Evolutionary conservation across 441 rosid genomes (phyloP).

Genomic region (Mallotus repandus): DNA sequence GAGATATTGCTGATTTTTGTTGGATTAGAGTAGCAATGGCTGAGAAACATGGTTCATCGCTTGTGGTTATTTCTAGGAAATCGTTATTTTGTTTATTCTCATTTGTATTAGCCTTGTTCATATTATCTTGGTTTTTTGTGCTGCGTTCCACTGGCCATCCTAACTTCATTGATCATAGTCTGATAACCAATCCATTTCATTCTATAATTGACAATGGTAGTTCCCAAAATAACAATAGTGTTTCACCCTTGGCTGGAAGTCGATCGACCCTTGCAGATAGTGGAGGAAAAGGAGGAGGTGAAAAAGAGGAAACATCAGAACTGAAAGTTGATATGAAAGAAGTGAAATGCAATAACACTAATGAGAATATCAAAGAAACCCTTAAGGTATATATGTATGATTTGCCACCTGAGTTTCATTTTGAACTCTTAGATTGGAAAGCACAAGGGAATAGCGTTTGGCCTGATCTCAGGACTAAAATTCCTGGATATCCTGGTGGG

Average conservation of each 20-base stretch:
- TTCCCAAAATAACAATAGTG: constrained; percentile 21
- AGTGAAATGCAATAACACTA: constrained; percentile 27
- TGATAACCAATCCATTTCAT: constrained; percentile 32
- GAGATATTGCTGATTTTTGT: constrained; percentile 24
- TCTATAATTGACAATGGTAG: constrained; percentile 33
- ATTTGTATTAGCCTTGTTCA: constrained; percentile 45
- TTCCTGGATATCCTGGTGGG: constrained; percentile 80
- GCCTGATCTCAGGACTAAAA: constrained; percentile 63
- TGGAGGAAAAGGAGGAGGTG: constrained; percentile 11
- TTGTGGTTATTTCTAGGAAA: constrained; percentile 47
- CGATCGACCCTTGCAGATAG: constrained; percentile 33
- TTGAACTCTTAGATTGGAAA: constrained; percentile 76
- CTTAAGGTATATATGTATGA: constrained; percentile 92
- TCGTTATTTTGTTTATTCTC: constrained; percentile 51
- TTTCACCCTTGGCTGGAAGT: constrained; percentile 29
- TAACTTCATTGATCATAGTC: constrained; percentile 37
- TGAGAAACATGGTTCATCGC: constrained; percentile 46
- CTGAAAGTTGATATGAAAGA: constrained; percentile 27
- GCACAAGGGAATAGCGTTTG: constrained; percentile 51
- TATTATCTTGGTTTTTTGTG: constrained; percentile 71
- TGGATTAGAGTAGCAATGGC: constrained; percentile 42
- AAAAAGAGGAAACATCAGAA: constrained; percentile 21
- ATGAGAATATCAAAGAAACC: constrained; percentile 23
- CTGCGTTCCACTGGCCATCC: constrained; percentile 57
- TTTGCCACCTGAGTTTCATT: constrained; percentile 83